Percentiles rank a stretch among this genome's conserved stretches.
Evolutionary conservation across 805 yeast genomes (phyloP).

Genomic region (Hanseniaspora vineae): DNA sequence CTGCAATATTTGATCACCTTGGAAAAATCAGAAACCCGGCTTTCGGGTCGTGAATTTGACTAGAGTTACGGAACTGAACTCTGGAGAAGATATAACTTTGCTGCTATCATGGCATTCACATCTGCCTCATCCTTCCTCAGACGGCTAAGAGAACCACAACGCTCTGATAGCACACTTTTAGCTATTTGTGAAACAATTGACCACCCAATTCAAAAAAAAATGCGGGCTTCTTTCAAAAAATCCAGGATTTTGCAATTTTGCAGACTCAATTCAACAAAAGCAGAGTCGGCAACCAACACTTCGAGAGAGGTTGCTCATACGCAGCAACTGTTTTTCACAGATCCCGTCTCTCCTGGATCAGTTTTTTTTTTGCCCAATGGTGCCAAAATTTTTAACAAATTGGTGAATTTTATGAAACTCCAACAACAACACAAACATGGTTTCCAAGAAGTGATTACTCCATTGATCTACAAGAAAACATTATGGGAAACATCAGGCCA

Average conservation of each 20-base stretch:
- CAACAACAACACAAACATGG: conserved; percentile 66
- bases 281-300: conserved; percentile 15
- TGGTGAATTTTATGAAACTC: conserved; percentile 69
- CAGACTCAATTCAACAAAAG: neutral
- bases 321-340: conserved; percentile 70
- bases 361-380: conserved; percentile 91
- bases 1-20: too few relatives aligned
- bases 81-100: neutral
- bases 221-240: neutral
- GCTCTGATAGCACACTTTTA: too few relatives aligned
- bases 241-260: too few relatives aligned
- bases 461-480: conserved; percentile 68
- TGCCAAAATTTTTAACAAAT: conserved; percentile 67
- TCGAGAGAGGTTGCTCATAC: conserved; percentile 35
- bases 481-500: conserved; percentile 92
- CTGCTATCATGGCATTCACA: neutral
- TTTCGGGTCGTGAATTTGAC: too few relatives aligned
- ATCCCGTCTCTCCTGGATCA: conserved; percentile 80
- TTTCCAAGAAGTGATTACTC: conserved; percentile 86
- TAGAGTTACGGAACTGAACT: too few relatives aligned
- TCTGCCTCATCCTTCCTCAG: neutral
- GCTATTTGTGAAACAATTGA: too few relatives aligned
- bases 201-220: neutral
- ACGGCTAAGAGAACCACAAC: too few relatives aligned
- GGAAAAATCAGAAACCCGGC: too few relatives aligned